These are phyloP conservation scores for Termitomyces sp. DNA, from an alignment of 768 basidiomycete genomes.

Conservation along the genomic window DNA sequence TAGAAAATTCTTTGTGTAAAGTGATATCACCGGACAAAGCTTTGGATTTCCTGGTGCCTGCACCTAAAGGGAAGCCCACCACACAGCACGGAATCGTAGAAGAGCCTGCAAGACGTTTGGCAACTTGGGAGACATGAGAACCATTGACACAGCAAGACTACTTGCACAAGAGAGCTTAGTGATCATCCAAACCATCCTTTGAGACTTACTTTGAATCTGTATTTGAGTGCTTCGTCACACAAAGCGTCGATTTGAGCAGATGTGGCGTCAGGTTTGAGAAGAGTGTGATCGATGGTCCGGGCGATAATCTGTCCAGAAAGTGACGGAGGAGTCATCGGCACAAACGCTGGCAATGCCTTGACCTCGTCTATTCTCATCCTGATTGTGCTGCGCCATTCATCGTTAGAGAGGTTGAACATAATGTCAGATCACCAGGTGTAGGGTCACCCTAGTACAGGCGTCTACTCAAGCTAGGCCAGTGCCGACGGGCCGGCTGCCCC, in stretches of 20 bases:
- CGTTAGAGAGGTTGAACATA: slow-evolving; percentile 26
- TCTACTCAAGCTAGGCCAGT: too few relatives aligned
- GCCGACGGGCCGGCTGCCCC: background rate
- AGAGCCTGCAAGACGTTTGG: slow-evolving; percentile 33
- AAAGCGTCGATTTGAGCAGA: slow-evolving; percentile 40
- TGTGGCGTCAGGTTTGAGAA: slow-evolving; percentile 48
- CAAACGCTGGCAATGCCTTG: slow-evolving; percentile 17
- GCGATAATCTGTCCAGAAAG: slow-evolving; percentile 21
- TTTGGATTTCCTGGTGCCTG: slow-evolving; percentile 38
- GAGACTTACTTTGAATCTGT: slow-evolving; percentile 43
- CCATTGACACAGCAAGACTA: slow-evolving; percentile 55
- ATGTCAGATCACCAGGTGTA: too few relatives aligned
- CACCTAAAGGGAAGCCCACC: slow-evolving; percentile 50
- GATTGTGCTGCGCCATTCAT: slow-evolving; percentile 30
- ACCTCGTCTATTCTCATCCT: slow-evolving; percentile 26
- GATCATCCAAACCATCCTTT: background rate
- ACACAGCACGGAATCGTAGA: slow-evolving; percentile 41
- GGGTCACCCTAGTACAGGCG: too few relatives aligned
- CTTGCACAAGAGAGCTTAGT: background rate
- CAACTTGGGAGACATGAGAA: slow-evolving; percentile 37
- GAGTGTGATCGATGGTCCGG: slow-evolving; percentile 43
- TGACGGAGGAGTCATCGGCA: background rate
- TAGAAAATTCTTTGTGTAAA: background rate
- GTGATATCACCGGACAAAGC: slow-evolving; percentile 33
- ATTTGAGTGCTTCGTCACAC: slow-evolving; percentile 44